Percentiles rank a stretch among this genome's conserved stretches.
These are phyloP conservation scores for Toxicodendron radicans DNA, from an alignment of 345 rosid genomes.

Conservation along the genomic window DNA sequence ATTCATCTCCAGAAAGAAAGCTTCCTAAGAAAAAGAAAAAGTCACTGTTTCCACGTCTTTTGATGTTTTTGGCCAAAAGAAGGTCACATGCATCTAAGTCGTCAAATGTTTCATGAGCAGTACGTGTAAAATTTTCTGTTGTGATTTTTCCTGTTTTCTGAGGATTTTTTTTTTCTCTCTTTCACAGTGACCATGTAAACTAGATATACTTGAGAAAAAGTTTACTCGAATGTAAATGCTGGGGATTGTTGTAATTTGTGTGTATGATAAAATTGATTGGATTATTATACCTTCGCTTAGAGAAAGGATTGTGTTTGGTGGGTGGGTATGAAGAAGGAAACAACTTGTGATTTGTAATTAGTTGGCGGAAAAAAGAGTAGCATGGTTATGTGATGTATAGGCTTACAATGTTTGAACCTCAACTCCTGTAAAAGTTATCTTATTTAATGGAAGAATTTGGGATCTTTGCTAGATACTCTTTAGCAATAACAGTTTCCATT, in stretches of 20 bases:
- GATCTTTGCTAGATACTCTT: neutral
- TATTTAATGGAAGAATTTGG: constrained; percentile 21
- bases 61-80: constrained; percentile 63
- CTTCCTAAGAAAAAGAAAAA: constrained; percentile 70
- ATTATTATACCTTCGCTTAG: constrained; percentile 13
- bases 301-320: constrained; percentile 14
- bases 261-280: constrained; percentile 31
- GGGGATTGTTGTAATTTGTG: constrained; percentile 21
- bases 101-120: constrained; percentile 15
- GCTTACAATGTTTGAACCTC: constrained; percentile 6
- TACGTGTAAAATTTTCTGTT: constrained; percentile 3
- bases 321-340: constrained; percentile 20
- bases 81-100: constrained; percentile 51
- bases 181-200: constrained; percentile 4
- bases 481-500: too few relatives aligned
- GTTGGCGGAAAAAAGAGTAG: constrained; percentile 9
- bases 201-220: constrained; percentile 13
- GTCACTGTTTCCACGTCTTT: constrained; percentile 67
- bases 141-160: constrained; percentile 18
- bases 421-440: constrained; percentile 19
- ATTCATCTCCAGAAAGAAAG: constrained; percentile 36
- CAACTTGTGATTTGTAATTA: constrained; percentile 5
- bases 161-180: neutral
- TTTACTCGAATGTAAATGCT: constrained; percentile 36
- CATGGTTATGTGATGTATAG: constrained; percentile 19